Conservation (phyloP, 352 stramenopile species). For the Phytophthora hybrid region DNA sequence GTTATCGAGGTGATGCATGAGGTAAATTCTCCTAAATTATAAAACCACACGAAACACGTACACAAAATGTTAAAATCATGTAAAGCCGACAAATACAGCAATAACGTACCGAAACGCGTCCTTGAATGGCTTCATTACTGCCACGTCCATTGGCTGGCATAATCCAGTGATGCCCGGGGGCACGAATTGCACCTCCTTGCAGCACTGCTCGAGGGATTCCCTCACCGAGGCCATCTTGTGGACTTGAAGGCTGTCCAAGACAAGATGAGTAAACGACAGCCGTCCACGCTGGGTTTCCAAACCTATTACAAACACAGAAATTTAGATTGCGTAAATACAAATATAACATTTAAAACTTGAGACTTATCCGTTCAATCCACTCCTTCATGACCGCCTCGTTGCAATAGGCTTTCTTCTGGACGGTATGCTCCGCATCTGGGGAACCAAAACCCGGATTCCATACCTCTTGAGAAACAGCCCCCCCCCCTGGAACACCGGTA, state of each 20-base stretch:
- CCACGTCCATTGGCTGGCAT: no score
- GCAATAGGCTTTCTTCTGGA: constrained; percentile 27
- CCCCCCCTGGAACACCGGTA: constrained; percentile 6
- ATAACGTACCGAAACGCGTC: no score
- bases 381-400: constrained; percentile 21
- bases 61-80: no score
- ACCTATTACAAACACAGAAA: background rate
- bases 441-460: constrained; percentile 11
- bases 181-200: background rate
- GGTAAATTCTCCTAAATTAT: background rate
- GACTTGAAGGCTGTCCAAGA: background rate
- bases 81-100: no score
- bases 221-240: background rate
- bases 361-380: constrained; percentile 15
- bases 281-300: constrained; percentile 8
- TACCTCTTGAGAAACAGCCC: constrained; percentile 12
- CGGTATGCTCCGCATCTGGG: constrained; percentile 8
- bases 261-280: background rate
- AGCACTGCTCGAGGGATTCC: background rate
- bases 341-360: background rate
- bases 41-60: no score
- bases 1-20: background rate
- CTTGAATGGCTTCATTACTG: no score
- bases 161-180: no score
- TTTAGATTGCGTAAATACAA: constrained; percentile 3